phyloP scores from a whole-genome alignment of 495 filamentous ascomycete species.

The Penicillium alfredii region DNA sequence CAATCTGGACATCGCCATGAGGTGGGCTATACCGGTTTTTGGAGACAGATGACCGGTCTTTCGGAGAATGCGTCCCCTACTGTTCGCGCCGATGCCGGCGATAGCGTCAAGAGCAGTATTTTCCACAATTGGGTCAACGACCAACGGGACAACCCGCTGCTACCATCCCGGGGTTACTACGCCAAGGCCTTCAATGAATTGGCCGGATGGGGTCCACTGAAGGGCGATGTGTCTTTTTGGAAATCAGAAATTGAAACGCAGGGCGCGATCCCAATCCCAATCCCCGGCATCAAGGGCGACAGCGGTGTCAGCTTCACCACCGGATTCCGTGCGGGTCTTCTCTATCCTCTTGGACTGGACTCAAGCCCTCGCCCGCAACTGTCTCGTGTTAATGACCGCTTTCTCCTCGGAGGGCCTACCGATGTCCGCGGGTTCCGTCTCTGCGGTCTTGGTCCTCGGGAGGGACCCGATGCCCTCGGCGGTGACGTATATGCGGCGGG shows the following conservation, averaged over 20 bases:
- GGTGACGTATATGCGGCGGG: slow-evolving; percentile 89
- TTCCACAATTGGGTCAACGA: slow-evolving; percentile 77
- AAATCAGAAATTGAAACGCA: slow-evolving; percentile 82
- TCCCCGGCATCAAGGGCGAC: slow-evolving; percentile 58
- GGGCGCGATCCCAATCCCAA: slow-evolving; percentile 61
- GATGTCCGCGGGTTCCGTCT: slow-evolving; percentile 92
- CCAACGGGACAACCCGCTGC: slow-evolving; percentile 67
- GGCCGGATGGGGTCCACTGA: slow-evolving; percentile 76
- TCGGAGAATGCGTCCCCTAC: slow-evolving; percentile 67
- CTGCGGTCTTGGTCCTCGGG: slow-evolving; percentile 79
- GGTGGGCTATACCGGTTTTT: slow-evolving; percentile 69
- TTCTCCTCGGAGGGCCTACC: slow-evolving; percentile 88
- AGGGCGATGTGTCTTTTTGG: slow-evolving; percentile 84
- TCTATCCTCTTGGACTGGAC: slow-evolving; percentile 55
- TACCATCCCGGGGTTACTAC: slow-evolving; percentile 77
- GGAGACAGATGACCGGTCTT: slow-evolving; percentile 83
- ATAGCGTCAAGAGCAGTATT: slow-evolving; percentile 82
- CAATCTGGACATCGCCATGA: slow-evolving; percentile 61
- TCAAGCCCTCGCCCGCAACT: slow-evolving; percentile 47
- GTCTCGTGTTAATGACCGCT: slow-evolving; percentile 87
- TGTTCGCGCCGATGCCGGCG: slow-evolving; percentile 78
- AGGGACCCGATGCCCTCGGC: slow-evolving; percentile 77
- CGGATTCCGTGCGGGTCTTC: slow-evolving; percentile 56
- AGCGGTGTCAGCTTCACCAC: slow-evolving; percentile 70
- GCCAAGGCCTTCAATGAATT: slow-evolving; percentile 71